Percentiles rank a stretch among this genome's conserved stretches.
These are phyloP conservation scores for Senna siamea DNA, from an alignment of 306 rosid genomes.

Conservation along the genomic window DNA sequence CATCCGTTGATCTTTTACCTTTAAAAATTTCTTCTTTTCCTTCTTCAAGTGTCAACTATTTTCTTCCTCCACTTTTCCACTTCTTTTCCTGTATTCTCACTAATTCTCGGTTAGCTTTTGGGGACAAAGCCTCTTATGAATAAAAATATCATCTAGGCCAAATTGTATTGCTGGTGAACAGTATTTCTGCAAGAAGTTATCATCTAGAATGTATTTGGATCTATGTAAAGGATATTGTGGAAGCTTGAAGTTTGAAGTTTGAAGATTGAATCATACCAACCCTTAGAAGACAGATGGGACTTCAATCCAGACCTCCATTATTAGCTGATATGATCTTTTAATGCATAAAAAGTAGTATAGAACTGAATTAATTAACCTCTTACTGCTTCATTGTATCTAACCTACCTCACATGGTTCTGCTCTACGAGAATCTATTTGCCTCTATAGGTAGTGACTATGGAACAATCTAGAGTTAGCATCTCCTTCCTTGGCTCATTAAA, in stretches of 20 bases:
- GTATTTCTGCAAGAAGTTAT: background rate
- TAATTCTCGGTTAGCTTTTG: background rate
- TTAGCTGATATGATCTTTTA: background rate
- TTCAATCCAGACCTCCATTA: no score
- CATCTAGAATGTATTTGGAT: background rate
- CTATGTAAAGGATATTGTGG: background rate
- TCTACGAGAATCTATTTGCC: background rate
- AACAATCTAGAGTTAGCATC: background rate
- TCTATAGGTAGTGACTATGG: background rate
- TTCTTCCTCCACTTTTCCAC: background rate
- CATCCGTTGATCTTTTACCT: background rate
- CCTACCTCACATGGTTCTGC: background rate
- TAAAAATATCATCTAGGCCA: background rate
- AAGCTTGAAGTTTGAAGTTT: no score
- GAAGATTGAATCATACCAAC: background rate
- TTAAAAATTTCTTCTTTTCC: background rate
- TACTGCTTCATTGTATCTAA: background rate
- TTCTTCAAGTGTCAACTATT: background rate
- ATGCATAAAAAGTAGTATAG: background rate
- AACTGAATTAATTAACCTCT: background rate
- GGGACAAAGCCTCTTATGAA: background rate
- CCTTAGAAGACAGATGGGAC: background rate
- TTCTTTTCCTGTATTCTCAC: background rate
- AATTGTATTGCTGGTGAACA: background rate
- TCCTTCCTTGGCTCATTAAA: background rate